Conservation (phyloP, 2,329 filamentous ascomycete species). For the Colletotrichum limetticola region DNA sequence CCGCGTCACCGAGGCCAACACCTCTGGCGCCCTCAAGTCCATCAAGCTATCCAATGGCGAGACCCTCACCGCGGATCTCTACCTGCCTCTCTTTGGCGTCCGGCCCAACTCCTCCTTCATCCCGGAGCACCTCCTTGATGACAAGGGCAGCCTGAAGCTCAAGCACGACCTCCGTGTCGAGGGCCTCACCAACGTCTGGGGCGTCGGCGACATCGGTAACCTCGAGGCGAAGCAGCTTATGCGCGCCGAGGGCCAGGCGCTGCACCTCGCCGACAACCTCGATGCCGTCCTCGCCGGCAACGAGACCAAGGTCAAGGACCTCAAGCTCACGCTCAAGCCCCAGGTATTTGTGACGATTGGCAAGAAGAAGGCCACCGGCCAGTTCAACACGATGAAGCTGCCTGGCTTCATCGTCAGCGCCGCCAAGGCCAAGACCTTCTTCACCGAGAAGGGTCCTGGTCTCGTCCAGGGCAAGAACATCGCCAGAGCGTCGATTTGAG, state of each 20-base stretch:
- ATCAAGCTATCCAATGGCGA: conserved; percentile 47
- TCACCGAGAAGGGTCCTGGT: conserved; percentile 32
- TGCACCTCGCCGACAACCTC: conserved; percentile 49
- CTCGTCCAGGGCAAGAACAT: conserved; percentile 33
- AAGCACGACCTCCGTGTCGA: conserved; percentile 39
- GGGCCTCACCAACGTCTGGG: conserved; percentile 40
- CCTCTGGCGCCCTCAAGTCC: conserved; percentile 39
- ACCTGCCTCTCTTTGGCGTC: conserved; percentile 44
- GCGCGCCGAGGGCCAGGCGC: conserved; percentile 46
- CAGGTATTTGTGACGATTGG: conserved; percentile 34
- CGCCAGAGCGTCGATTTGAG: conserved; percentile 27
- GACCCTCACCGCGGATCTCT: conserved; percentile 41
- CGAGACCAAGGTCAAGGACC: conserved; percentile 28
- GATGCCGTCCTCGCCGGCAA: conserved; percentile 37
- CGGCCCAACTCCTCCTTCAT: conserved; percentile 42
- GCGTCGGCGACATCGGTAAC: conserved; percentile 42
- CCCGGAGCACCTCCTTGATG: conserved; percentile 39
- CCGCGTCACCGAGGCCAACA: conserved; percentile 45
- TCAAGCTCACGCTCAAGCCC: conserved; percentile 33
- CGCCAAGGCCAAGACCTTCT: conserved; percentile 35
- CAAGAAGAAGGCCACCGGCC: conserved; percentile 33
- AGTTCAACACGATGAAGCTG: conserved; percentile 35
- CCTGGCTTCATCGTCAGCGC: conserved; percentile 34
- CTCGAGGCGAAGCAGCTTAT: conserved; percentile 38
- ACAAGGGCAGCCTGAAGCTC: conserved; percentile 38